These are phyloP conservation scores for Aphanomyces invadans DNA, from an alignment of 352 stramenopile genomes.

Conservation along the genomic window DNA sequence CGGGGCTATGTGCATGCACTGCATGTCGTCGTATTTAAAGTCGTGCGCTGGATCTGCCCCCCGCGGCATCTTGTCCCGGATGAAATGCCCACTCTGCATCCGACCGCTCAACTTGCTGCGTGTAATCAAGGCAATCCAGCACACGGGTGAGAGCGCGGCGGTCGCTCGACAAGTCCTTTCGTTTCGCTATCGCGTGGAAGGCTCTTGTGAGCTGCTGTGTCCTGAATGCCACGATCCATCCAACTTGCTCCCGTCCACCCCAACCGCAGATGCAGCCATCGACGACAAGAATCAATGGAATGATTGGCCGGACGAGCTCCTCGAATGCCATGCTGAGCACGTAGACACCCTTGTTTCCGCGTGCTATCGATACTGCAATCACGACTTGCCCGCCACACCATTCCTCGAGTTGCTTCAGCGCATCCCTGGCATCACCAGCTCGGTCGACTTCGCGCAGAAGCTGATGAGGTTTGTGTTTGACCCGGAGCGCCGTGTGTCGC, in stretches of 20 bases:
- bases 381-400: neutral
- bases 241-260: neutral
- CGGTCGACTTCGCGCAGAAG: slow-evolving; percentile 1
- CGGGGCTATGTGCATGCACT: slow-evolving; percentile 3
- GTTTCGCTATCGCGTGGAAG: slow-evolving; percentile 19
- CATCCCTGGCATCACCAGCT: neutral
- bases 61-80: slow-evolving; percentile 2
- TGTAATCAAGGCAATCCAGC: neutral
- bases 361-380: neutral
- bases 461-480: slow-evolving; percentile 31
- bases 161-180: too few species aligned
- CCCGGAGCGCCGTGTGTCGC: slow-evolving; percentile 33
- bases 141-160: too few species aligned
- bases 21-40: slow-evolving; percentile 15
- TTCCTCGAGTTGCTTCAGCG: neutral
- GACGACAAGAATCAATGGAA: neutral
- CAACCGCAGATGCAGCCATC: neutral
- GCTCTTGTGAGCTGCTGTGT: slow-evolving; percentile 14
- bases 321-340: too few species aligned
- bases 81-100: slow-evolving; percentile 20
- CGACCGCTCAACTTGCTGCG: slow-evolving; percentile 23
- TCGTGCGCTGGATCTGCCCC: neutral
- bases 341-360: neutral
- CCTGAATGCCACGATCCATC: slow-evolving; percentile 18
- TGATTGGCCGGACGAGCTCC: neutral